These are phyloP conservation scores for Cyclotella kingstonii DNA, from an alignment of 108 stramenopile genomes.

Conservation along the genomic window DNA sequence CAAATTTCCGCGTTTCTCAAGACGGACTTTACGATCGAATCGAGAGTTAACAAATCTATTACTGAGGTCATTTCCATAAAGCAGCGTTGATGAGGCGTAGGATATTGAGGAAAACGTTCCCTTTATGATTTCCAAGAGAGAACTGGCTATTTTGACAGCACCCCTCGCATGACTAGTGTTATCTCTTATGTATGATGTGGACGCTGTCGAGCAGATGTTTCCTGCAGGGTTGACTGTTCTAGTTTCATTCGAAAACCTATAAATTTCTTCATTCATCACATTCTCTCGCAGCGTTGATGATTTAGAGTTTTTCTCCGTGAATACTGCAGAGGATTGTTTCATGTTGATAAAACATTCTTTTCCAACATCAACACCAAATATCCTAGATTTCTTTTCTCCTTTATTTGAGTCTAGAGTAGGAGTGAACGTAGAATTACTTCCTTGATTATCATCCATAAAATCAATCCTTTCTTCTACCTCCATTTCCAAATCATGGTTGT, in stretches of 20 bases:
- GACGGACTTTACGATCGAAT: not conserved
- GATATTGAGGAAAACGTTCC: not conserved
- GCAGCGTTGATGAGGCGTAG: not conserved
- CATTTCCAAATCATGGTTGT: slow-evolving; percentile 1
- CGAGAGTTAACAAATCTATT: not conserved
- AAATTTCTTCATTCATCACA: not conserved
- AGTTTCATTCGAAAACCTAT: not conserved
- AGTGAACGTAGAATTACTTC: not conserved
- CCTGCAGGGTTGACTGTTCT: not conserved
- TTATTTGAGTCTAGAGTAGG: too few relatives aligned
- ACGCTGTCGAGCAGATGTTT: not conserved
- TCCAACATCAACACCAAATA: too few relatives aligned
- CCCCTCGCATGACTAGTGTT: too few relatives aligned
- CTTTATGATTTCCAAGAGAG: not conserved
- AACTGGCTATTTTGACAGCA: not conserved
- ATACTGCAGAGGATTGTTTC: too few relatives aligned
- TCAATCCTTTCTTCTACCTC: slow-evolving; percentile 30
- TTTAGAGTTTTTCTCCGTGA: too few relatives aligned
- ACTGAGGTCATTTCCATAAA: not conserved
- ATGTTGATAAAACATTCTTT: too few relatives aligned
- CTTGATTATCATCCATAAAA: slow-evolving; percentile 8
- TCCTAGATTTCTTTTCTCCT: too few relatives aligned
- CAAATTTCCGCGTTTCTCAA: not conserved
- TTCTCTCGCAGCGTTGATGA: too few relatives aligned
- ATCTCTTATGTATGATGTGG: too few relatives aligned